Percentiles rank a stretch among this genome's conserved stretches.
phyloP scores from a whole-genome alignment of 1,139 yeast species.

The Nakaseomyces kungkrabaensis region DNA sequence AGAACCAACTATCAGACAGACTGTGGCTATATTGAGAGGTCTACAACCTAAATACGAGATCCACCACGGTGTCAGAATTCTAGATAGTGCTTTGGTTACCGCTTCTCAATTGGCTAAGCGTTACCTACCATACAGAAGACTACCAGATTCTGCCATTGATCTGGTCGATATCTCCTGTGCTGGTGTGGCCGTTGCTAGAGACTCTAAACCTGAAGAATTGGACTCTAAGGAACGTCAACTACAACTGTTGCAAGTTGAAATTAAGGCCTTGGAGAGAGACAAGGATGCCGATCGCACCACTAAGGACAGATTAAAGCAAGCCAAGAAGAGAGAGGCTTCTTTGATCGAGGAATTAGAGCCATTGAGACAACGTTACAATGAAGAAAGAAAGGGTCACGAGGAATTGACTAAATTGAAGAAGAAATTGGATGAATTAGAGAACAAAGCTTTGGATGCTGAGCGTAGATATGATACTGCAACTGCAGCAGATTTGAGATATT shows the following conservation, averaged over 20 bases:
- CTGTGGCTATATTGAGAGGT: constrained; percentile 93
- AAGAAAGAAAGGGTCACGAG: constrained; percentile 87
- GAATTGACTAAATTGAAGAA: constrained; percentile 81
- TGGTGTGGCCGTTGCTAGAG: constrained; percentile 95
- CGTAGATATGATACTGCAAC: constrained; percentile 92
- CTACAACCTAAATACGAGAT: constrained; percentile 92
- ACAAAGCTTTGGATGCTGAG: constrained; percentile 91
- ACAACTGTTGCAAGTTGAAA: constrained; percentile 86
- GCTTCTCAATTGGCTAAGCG: constrained; percentile 95
- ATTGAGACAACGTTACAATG: constrained; percentile 70
- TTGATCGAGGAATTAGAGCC: constrained; percentile 82
- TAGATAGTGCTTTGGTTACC: constrained; percentile 87
- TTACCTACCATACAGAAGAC: constrained; percentile 85
- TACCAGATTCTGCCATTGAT: constrained; percentile 97
- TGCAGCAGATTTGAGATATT: constrained; percentile 91
- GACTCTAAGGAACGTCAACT: constrained; percentile 89
- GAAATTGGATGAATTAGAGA: constrained; percentile 83
- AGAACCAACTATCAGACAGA: constrained; percentile 86
- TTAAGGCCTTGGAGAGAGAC: constrained; percentile 94
- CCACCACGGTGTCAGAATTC: constrained; percentile 94
- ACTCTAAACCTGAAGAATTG: constrained; percentile 93
- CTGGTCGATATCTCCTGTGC: constrained; percentile 96
- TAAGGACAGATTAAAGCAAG: constrained; percentile 72
- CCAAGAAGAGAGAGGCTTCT: constrained; percentile 70
- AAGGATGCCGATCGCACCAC: constrained; percentile 81